phyloP scores from a whole-genome alignment of 2,329 filamentous ascomycete genomes.

The Lasiodiplodia citricola region DNA sequence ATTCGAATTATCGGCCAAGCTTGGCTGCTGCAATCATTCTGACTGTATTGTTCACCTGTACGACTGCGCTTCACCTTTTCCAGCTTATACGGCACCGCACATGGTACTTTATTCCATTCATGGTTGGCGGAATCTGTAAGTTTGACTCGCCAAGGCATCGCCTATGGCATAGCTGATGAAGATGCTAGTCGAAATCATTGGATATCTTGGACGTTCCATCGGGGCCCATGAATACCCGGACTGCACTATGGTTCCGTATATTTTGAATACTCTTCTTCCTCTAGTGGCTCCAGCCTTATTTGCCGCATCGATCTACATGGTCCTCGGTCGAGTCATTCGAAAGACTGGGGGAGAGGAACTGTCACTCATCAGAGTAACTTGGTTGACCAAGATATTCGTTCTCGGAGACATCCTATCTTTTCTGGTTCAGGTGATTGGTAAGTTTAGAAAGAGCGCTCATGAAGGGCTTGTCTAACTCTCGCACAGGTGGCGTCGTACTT shows the following conservation, averaged over 20 bases:
- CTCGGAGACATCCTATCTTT: slow-evolving; percentile 50
- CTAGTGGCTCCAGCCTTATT: slow-evolving; percentile 54
- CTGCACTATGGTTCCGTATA: slow-evolving; percentile 44
- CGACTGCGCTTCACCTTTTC: slow-evolving; percentile 44
- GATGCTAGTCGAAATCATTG: slow-evolving; percentile 54
- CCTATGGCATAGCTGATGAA: not conserved
- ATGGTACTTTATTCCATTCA: slow-evolving; percentile 59
- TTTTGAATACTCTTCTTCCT: slow-evolving; percentile 51
- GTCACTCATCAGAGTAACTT: slow-evolving; percentile 41
- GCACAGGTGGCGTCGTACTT: slow-evolving; percentile 4
- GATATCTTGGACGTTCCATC: slow-evolving; percentile 52
- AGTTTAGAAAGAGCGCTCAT: not conserved
- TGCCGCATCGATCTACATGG: slow-evolving; percentile 55
- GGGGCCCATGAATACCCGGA: slow-evolving; percentile 34
- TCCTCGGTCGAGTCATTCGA: slow-evolving; percentile 47
- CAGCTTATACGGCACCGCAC: slow-evolving; percentile 47
- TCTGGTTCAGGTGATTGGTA: slow-evolving; percentile 40
- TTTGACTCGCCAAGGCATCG: not conserved
- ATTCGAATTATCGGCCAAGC: not conserved
- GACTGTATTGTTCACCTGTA: not conserved
- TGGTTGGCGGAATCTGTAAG: not conserved
- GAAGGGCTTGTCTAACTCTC: not conserved
- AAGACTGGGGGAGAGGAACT: slow-evolving; percentile 40
- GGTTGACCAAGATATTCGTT: slow-evolving; percentile 52
- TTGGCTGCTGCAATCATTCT: not conserved